A percentile compares a stretch with the other conserved stretches of the same genome.
These are phyloP conservation scores for Mrakia hoshinonis DNA, from an alignment of 768 basidiomycete genomes.

Conservation along the genomic window DNA sequence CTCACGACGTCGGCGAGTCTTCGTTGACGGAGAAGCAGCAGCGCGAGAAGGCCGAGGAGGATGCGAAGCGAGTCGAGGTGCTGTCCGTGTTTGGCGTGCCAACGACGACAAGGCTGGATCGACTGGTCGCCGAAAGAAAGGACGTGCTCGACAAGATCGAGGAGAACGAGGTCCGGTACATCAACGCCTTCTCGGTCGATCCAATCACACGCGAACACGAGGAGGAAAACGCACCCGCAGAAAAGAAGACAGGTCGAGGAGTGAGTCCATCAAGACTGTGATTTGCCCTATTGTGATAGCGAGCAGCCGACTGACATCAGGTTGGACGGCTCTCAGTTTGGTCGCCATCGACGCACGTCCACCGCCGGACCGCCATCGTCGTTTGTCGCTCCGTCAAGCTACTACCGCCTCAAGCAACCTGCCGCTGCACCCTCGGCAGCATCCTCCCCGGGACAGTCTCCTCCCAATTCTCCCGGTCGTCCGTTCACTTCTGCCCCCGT, in stretches of 20 bases:
- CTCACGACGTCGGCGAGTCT: not conserved
- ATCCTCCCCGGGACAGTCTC: not conserved
- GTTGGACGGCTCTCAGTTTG: not conserved
- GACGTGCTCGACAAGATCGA: conserved; percentile 4
- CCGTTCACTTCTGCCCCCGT: not conserved
- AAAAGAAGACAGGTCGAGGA: no score
- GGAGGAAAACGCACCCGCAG: not conserved
- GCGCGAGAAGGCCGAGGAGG: not conserved
- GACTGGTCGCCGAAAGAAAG: not conserved
- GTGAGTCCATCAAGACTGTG: no score
- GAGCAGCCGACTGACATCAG: not conserved
- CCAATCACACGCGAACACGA: not conserved
- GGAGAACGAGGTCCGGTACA: conserved; percentile 10
- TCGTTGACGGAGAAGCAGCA: not conserved
- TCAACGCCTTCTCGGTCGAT: not conserved
- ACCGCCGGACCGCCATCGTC: not conserved
- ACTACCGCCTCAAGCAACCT: conserved; percentile 11
- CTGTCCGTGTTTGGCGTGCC: conserved; percentile 14
- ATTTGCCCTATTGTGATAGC: no score
- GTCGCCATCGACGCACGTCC: not conserved
- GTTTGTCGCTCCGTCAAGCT: not conserved
- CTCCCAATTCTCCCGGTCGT: not conserved
- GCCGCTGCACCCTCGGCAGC: not conserved
- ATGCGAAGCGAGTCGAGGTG: not conserved
- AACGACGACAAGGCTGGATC: not conserved